Evolutionary conservation across 306 rosid species (phyloP).

Genomic region (Casuarina glauca): DNA sequence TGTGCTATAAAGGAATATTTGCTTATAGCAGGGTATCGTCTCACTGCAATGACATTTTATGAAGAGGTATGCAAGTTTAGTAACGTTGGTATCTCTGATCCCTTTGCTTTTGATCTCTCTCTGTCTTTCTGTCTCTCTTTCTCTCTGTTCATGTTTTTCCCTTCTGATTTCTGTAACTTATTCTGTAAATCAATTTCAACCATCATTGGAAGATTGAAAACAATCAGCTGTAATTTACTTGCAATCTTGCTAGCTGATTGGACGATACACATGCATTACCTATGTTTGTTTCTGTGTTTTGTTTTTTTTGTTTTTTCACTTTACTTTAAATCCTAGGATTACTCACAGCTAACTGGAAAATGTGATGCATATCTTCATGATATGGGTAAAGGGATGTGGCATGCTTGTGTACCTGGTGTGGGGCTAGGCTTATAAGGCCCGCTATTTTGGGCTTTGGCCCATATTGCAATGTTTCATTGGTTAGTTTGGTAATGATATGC

Average conservation of each 20-base stretch:
- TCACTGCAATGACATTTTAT: slow-evolving; percentile 97
- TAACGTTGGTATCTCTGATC: background rate
- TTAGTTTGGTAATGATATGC: no score
- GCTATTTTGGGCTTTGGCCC: no score
- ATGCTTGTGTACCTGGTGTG: no score
- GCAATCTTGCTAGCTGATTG: background rate
- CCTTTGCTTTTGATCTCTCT: slow-evolving; percentile 8
- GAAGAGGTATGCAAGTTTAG: slow-evolving; percentile 70
- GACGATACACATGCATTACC: background rate
- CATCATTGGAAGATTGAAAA: background rate
- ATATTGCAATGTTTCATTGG: no score
- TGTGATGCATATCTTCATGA: no score
- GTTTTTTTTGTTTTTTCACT: background rate
- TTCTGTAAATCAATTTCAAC: background rate
- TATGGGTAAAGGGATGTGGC: no score
- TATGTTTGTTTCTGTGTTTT: background rate
- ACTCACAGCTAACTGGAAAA: no score
- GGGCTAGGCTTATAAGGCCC: no score
- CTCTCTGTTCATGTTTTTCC: background rate
- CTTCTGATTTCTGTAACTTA: background rate
- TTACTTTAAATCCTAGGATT: no score
- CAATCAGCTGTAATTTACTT: background rate
- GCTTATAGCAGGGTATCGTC: slow-evolving; percentile 91
- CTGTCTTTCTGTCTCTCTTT: slow-evolving; percentile 8
- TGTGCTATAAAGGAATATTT: slow-evolving; percentile 95